Conservation (phyloP, 2,329 filamentous ascomycete species). For the Colletotrichum gloeosporioides region DNA sequence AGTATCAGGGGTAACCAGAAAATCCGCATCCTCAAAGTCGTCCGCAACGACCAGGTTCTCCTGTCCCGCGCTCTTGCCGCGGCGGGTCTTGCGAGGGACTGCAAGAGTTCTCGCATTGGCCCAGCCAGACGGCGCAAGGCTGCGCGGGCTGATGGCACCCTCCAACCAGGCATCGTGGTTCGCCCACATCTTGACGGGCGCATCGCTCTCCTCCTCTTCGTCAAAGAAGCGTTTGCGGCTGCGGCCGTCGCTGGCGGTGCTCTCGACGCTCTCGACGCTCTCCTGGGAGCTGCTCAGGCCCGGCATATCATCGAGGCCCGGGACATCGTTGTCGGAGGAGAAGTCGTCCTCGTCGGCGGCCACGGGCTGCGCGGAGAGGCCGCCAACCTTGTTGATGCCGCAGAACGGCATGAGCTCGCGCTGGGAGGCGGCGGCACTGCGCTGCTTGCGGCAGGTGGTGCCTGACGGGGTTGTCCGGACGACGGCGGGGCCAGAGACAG, state of each 20-base stretch:
- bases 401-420: conserved; percentile 81
- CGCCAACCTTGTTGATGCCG: conserved; percentile 78
- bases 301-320: conserved; percentile 45
- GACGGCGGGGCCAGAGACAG: conserved; percentile 16
- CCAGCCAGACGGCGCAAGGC: conserved; percentile 40
- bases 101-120: conserved; percentile 53
- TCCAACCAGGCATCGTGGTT: conserved; percentile 36
- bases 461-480: conserved; percentile 23
- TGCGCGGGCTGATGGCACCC: conserved; percentile 45
- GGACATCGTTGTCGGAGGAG: conserved; percentile 29
- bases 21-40: conserved; percentile 75
- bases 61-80: conserved; percentile 34
- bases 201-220: conserved; percentile 44
- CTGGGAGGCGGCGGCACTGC: conserved; percentile 31
- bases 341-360: conserved; percentile 26
- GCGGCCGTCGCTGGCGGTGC: conserved; percentile 19
- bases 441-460: conserved; percentile 17
- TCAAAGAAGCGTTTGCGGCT: conserved; percentile 55
- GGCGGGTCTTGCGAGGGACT: conserved; percentile 41
- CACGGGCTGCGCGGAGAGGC: conserved; percentile 64
- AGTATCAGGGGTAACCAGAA: conserved; percentile 55
- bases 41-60: conserved; percentile 50
- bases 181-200: conserved; percentile 27
- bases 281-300: conserved; percentile 62
- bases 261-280: conserved; percentile 45